phyloP scores from a whole-genome alignment of 1,284 basidiomycete genomes.

The Leccinum pachyderme region DNA sequence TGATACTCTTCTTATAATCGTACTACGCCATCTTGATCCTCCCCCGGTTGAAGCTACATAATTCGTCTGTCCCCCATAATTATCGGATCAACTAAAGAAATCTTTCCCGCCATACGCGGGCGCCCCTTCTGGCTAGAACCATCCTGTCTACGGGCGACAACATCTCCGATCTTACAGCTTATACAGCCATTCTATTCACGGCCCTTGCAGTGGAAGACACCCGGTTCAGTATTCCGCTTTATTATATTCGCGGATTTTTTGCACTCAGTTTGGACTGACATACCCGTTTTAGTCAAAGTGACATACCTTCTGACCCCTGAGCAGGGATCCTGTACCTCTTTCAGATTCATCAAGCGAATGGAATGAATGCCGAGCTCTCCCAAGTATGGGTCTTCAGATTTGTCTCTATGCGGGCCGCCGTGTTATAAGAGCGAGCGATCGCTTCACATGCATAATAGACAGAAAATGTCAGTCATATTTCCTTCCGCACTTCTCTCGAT shows the following conservation, averaged over 20 bases:
- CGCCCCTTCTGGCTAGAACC: background rate
- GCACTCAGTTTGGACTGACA: background rate
- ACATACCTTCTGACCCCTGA: background rate
- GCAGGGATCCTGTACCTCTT: conserved; percentile 5
- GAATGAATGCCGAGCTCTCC: conserved; percentile 9
- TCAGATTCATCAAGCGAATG: conserved; percentile 12
- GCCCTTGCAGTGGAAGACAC: background rate
- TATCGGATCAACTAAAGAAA: conserved; percentile 10
- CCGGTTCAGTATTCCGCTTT: background rate
- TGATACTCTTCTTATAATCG: background rate
- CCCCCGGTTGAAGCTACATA: background rate
- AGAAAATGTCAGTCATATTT: conserved; percentile 10
- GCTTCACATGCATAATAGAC: background rate
- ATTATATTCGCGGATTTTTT: background rate
- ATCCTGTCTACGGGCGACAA: background rate
- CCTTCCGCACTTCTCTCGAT: conserved; percentile 8
- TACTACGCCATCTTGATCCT: background rate
- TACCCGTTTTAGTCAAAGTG: background rate
- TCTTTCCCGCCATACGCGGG: background rate
- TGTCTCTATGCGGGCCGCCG: background rate
- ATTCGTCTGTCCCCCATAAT: conserved; percentile 2
- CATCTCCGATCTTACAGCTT: conserved; percentile 4
- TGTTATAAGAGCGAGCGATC: conserved; percentile 19
- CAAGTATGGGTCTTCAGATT: conserved; percentile 3
- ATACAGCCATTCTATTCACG: background rate